Base-by-base conservation (phyloP, 108 stramenopile genomes). In the Fragilaria radians region DNA sequence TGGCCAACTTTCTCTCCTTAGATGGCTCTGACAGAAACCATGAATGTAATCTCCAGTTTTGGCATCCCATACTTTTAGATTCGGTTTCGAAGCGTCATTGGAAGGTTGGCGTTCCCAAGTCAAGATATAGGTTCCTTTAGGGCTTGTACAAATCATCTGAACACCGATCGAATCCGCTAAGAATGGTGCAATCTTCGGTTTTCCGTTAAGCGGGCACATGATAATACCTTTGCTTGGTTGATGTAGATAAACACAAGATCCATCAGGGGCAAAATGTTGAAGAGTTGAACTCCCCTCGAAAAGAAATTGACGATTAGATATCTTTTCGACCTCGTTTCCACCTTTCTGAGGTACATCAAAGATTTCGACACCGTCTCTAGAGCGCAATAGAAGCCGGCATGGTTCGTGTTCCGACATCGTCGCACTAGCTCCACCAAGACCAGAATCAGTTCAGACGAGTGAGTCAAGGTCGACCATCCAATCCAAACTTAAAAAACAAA, bases 51-150 rank as follows among this genome's bases (percentile, higher is more conserved):
- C 58, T 36, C 89, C 94, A 11, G 58, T 59, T 1, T 30, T 32
- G 1, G 78, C 64, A 25, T 61, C 54, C 92, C 92, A 96, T 21
- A 92, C 78, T 75, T 89, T 85, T 29, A 96, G 72, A 65, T 96
- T 93, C 19, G 72, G 61, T 25, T 62, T 65, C 32, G 48, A 53
- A 32, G 74, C 79, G 23, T 59, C 70, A 1, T 65, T 71, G 30
- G 79, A 46, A 17, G 66, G 31, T 53, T 48, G 52, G 28, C 84
- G 79, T 71, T 91, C 72, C 90, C 92, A 96, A 9, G 94, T 95
- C 59, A 96, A 63, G 11, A 96, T 54, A 52, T 66, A 95, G 27
- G 80, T 74, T 30, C 95, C 91, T 24, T 71, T 72, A 5, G 95
- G 89, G 30, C 85, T 87, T 28, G 90, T 73, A 62, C 71, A 80